These are phyloP conservation scores for Melampsora americana DNA, from an alignment of 1,284 basidiomycete species.

Conservation along the genomic window DNA sequence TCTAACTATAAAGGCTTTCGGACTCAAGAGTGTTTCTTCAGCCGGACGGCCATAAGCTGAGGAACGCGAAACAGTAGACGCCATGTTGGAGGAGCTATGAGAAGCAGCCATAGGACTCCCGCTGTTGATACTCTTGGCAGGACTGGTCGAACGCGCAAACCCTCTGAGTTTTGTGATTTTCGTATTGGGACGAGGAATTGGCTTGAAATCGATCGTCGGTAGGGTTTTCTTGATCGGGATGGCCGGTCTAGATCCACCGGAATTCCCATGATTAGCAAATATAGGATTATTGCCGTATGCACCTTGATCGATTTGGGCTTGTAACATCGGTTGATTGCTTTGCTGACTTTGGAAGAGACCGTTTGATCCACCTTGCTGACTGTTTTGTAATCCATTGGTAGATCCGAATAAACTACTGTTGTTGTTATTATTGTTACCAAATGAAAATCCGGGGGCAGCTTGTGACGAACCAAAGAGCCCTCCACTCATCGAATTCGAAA, in stretches of 20 bases:
- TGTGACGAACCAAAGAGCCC: slow-evolving; percentile 46
- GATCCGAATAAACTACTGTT: slow-evolving; percentile 47
- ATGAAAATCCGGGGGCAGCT: slow-evolving; percentile 6
- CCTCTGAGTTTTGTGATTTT: slow-evolving; percentile 42
- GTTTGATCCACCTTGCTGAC: slow-evolving; percentile 26
- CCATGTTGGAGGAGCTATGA: slow-evolving; percentile 17
- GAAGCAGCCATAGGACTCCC: slow-evolving; percentile 16
- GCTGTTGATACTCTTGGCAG: slow-evolving; percentile 27
- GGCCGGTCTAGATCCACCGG: slow-evolving; percentile 33
- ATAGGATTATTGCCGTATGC: slow-evolving; percentile 77
- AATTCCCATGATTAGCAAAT: slow-evolving; percentile 52
- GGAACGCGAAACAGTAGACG: slow-evolving; percentile 31
- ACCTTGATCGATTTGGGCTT: slow-evolving; percentile 77
- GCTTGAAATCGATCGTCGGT: slow-evolving; percentile 42
- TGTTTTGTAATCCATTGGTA: slow-evolving; percentile 18
- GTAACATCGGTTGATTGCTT: slow-evolving; percentile 58
- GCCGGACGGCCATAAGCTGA: slow-evolving; percentile 28
- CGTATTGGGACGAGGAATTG: slow-evolving; percentile 38
- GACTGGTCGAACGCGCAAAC: slow-evolving; percentile 40
- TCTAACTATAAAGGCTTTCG: slow-evolving; percentile 42
- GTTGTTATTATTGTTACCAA: slow-evolving; percentile 37
- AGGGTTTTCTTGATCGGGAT: slow-evolving; percentile 41
- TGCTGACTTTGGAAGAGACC: slow-evolving; percentile 42
- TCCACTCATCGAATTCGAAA: slow-evolving; percentile 53
- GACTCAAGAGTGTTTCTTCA: slow-evolving; percentile 40